phyloP scores from a whole-genome alignment of 73 alveolate species.

The Paraurostyla sp. region DNA sequence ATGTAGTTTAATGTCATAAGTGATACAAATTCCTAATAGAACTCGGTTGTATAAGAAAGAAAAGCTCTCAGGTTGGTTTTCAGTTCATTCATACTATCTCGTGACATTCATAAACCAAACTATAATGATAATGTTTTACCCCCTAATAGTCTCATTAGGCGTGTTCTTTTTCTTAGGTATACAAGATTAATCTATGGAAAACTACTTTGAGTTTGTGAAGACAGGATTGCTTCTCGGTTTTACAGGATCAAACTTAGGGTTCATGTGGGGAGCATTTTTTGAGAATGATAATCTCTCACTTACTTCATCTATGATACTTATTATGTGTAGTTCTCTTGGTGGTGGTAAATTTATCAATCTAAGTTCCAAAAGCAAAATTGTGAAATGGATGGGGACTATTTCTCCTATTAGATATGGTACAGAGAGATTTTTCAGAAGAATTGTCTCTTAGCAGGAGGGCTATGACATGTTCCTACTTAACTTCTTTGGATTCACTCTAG shows the following conservation, averaged over 20 bases:
- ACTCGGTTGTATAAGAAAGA: conserved; percentile 54
- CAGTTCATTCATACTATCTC: conserved; percentile 16
- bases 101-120: background rate
- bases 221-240: conserved; percentile 13
- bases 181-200: conserved; percentile 35
- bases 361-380: background rate
- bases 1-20: conserved; percentile 22
- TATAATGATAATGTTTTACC: background rate
- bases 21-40: conserved; percentile 44
- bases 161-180: conserved; percentile 10
- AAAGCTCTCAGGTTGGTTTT: conserved; percentile 20
- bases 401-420: conserved; percentile 68
- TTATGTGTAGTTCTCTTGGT: conserved; percentile 26
- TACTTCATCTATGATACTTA: conserved; percentile 1
- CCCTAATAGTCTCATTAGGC: conserved; percentile 23
- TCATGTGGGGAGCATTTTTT: conserved; percentile 48
- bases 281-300: conserved; percentile 18
- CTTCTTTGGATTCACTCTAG: conserved; percentile 24
- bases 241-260: conserved; percentile 47
- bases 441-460: conserved; percentile 18
- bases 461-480: conserved; percentile 1
- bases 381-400: background rate
- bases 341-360: conserved; percentile 53
- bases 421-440: conserved; percentile 43
- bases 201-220: background rate